Conservation (phyloP, 768 basidiomycete genomes). For the Pulveroboletus sp. region DNA sequence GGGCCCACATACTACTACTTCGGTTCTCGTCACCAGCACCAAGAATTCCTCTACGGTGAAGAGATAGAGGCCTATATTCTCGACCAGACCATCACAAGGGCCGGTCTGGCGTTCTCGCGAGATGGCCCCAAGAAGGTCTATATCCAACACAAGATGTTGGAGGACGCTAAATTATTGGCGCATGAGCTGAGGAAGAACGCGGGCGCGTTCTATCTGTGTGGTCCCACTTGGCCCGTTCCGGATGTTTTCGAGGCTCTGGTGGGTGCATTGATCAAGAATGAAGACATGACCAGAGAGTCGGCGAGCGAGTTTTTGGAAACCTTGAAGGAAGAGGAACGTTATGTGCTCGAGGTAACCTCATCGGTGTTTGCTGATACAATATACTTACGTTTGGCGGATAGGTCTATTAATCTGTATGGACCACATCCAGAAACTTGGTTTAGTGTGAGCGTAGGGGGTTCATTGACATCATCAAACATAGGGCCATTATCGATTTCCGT, state of each 20-base stretch:
- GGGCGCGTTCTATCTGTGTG: constrained; percentile 94
- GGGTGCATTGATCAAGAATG: constrained; percentile 70
- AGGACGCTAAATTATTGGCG: constrained; percentile 78
- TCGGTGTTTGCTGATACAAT: background rate
- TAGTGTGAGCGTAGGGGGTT: background rate
- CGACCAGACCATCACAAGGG: constrained; percentile 80
- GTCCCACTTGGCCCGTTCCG: constrained; percentile 99
- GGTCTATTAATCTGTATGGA: constrained; percentile 22
- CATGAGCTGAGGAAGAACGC: constrained; percentile 67
- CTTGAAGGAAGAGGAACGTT: constrained; percentile 95
- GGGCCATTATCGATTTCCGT: background rate
- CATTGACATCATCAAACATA: background rate
- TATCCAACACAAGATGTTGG: constrained; percentile 97
- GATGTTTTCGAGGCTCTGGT: constrained; percentile 95
- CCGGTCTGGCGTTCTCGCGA: constrained; percentile 95
- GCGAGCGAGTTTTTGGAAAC: constrained; percentile 85
- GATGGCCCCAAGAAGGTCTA: constrained; percentile 93
- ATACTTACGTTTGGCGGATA: constrained; percentile 6
- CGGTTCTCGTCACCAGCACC: constrained; percentile 91
- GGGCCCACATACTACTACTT: constrained; percentile 99
- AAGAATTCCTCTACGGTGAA: constrained; percentile 96
- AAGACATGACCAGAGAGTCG: constrained; percentile 55
- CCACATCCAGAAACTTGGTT: background rate
- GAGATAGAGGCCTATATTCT: constrained; percentile 93
- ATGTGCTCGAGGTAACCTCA: constrained; percentile 78